Percentiles rank a stretch among this genome's conserved stretches.
Evolutionary conservation across 768 basidiomycete species (phyloP).

Genomic region (Panellus pusillus): DNA sequence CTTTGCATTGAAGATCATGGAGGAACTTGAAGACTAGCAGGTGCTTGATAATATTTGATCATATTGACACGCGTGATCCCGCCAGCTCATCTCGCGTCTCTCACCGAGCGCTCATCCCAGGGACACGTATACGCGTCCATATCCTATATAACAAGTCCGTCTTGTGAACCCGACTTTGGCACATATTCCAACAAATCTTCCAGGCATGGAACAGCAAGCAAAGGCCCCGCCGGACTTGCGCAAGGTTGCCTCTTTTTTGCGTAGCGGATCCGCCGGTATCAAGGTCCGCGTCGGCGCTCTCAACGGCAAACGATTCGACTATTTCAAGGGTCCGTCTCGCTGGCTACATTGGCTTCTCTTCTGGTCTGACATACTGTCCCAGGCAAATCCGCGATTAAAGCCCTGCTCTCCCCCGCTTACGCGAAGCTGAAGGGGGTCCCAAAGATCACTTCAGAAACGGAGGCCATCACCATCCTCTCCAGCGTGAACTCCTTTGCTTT

Average conservation of each 20-base stretch:
- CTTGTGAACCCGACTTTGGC: not conserved
- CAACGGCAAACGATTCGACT: slow-evolving; percentile 93
- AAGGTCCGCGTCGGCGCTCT: slow-evolving; percentile 89
- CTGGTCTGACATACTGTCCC: slow-evolving; percentile 1
- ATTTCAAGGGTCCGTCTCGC: slow-evolving; percentile 84
- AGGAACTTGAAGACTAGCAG: too few species aligned
- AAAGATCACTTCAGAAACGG: slow-evolving; percentile 69
- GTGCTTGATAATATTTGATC: too few species aligned
- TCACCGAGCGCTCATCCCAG: not conserved
- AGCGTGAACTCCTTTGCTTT: slow-evolving; percentile 82
- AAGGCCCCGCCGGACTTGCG: slow-evolving; percentile 79
- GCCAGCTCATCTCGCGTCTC: not conserved
- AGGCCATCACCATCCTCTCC: slow-evolving; percentile 67
- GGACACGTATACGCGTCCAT: slow-evolving; percentile 10
- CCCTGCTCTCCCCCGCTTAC: slow-evolving; percentile 90
- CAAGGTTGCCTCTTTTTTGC: slow-evolving; percentile 83
- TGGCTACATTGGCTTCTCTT: not conserved
- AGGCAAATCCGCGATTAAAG: slow-evolving; percentile 95
- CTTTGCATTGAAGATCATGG: too few species aligned
- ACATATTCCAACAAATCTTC: slow-evolving; percentile 1
- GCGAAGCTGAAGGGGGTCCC: slow-evolving; percentile 81
- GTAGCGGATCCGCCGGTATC: slow-evolving; percentile 82
- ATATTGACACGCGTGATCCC: not conserved
- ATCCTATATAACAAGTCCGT: not conserved
- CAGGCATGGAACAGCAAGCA: slow-evolving; percentile 69